Evolutionary conservation across 2,329 filamentous ascomycete species (phyloP).

Genomic region (Lasiodiplodia theobromae): DNA sequence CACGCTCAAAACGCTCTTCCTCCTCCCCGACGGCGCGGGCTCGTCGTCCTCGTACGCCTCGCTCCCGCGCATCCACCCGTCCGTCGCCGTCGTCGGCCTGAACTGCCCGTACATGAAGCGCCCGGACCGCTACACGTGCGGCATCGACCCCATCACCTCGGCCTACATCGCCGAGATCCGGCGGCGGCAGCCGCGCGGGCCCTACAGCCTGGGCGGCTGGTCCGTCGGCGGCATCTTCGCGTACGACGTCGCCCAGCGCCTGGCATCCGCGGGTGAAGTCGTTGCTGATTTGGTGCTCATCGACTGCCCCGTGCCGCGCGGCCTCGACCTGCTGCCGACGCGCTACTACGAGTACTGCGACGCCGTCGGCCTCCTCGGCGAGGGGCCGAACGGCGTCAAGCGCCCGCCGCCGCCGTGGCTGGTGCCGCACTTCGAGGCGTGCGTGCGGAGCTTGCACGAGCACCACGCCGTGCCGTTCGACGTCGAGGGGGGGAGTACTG

Average conservation of each 20-base stretch:
- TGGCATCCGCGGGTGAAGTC: conserved; percentile 35
- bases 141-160: conserved; percentile 46
- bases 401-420: conserved; percentile 55
- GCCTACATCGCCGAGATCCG: conserved; percentile 55
- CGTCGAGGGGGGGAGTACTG: no score
- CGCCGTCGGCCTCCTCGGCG: conserved; percentile 55
- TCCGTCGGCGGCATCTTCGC: conserved; percentile 78
- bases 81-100: conserved; percentile 60
- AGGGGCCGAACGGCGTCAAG: conserved; percentile 13
- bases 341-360: conserved; percentile 60
- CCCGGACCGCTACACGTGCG: conserved; percentile 40
- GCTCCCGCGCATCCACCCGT: conserved; percentile 51
- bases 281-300: conserved; percentile 40
- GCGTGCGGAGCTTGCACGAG: conserved; percentile 55
- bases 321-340: conserved; percentile 68
- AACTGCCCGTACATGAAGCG: conserved; percentile 51
- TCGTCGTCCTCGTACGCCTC: conserved; percentile 53
- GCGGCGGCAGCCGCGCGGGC: conserved; percentile 57
- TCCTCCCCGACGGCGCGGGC: conserved; percentile 59
- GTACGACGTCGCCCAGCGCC: conserved; percentile 46
- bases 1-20: conserved; percentile 43
- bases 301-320: conserved; percentile 40
- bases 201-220: conserved; percentile 75
- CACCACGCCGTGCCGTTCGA: conserved; percentile 35
- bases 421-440: conserved; percentile 59